A percentile compares a stretch with the other conserved stretches of the same genome.
phyloP scores from a whole-genome alignment of 805 yeast genomes.

The Yarrowia bubula region DNA sequence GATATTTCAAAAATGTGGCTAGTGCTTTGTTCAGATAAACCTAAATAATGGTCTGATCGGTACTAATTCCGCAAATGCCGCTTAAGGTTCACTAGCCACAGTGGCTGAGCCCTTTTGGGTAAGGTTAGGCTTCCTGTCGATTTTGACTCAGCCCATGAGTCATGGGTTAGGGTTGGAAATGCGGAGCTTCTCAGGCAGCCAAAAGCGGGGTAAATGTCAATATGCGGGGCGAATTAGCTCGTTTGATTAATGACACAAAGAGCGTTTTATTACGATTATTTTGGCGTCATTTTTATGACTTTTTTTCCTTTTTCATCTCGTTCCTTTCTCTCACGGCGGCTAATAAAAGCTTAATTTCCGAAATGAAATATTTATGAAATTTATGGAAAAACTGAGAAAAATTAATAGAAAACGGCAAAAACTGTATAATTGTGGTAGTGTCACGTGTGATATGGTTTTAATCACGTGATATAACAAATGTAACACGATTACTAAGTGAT shows the following conservation, averaged over 20 bases:
- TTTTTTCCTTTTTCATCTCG: not conserved
- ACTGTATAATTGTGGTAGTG: too few relatives aligned
- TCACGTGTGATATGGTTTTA: too few relatives aligned
- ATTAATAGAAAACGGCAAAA: not conserved
- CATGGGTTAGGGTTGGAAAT: not conserved
- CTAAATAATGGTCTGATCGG: not conserved
- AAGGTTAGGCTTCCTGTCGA: not conserved
- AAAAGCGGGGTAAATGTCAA: too few relatives aligned
- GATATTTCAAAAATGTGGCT: not conserved
- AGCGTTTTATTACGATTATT: too few relatives aligned
- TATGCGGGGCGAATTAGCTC: too few relatives aligned
- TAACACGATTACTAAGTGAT: too few relatives aligned
- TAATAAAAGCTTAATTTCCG: not conserved
- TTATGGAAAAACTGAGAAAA: not conserved
- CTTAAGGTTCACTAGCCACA: not conserved
- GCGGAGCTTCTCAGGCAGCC: too few relatives aligned
- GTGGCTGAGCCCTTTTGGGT: not conserved
- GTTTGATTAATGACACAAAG: too few relatives aligned
- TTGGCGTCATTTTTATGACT: not conserved
- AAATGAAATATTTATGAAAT: constrained; percentile 3
- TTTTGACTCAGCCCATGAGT: constrained; percentile 14
- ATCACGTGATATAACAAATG: too few relatives aligned
- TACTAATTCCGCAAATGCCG: not conserved
- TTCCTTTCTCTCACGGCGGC: not conserved
- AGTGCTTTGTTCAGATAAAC: not conserved